Percentiles rank a stretch among this genome's conserved stretches.
phyloP scores from a whole-genome alignment of 345 rosid species.

The Carallia brachiata region DNA sequence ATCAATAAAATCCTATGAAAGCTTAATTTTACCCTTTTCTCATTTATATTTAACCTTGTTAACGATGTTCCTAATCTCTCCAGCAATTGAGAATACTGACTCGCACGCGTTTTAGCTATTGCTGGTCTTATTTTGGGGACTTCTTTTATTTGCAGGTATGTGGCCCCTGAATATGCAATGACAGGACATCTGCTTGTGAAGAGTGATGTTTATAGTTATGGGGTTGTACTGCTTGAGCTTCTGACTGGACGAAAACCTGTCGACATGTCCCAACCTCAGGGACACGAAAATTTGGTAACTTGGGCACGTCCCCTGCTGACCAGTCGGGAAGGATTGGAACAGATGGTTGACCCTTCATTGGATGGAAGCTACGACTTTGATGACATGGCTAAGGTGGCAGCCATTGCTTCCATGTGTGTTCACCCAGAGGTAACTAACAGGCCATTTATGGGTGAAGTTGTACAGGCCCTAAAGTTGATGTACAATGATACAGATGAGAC shows the following conservation, averaged over 20 bases:
- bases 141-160: constrained; percentile 58
- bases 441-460: constrained; percentile 99
- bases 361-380: constrained; percentile 76
- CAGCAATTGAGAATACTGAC: too few relatives aligned
- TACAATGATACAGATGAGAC: constrained; percentile 84
- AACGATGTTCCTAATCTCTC: not conserved
- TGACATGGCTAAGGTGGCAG: constrained; percentile 96
- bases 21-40: not conserved
- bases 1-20: not conserved
- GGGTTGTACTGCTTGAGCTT: constrained; percentile 98
- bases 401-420: constrained; percentile 98
- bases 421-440: constrained; percentile 91
- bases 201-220: constrained; percentile 98
- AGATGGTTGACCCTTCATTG: constrained; percentile 76
- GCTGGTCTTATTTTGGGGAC: too few relatives aligned
- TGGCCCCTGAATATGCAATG: constrained; percentile 99
- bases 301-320: constrained; percentile 94
- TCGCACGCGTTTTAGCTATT: too few relatives aligned
- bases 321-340: constrained; percentile 80
- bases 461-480: constrained; percentile 95
- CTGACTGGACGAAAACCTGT: constrained; percentile 95
- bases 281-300: constrained; percentile 95
- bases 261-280: constrained; percentile 96
- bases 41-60: not conserved
- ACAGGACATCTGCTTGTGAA: constrained; percentile 98